Base-by-base conservation (phyloP, 768 basidiomycete genomes). In the Panaeolus cyanescens region DNA sequence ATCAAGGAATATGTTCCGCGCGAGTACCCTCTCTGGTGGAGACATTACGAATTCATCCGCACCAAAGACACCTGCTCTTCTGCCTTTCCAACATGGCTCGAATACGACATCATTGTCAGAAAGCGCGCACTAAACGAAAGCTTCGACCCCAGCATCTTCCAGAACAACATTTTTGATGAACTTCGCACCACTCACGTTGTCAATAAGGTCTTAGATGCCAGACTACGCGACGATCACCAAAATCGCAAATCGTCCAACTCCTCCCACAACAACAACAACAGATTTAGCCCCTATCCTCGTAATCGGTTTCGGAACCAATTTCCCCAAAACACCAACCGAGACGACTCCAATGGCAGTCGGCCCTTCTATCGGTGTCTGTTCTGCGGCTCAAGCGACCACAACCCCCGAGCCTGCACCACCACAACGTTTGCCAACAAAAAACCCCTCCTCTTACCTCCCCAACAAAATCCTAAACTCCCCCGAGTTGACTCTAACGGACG, bases 351-450 rank as follows among this genome's bases (percentile, higher is more conserved):
- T 19, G 40, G 55, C 8, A 17, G 32, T 15, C 37, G 28, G 32
- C 25, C 59, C 22, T 32, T 67, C 12, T 17, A 63, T 39, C 55
- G 39, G 57, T 74, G 73, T 65, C 34, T 70, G 15, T 39, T 64
- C 25, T 73, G 72, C 45, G 67, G 54, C 19, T 56, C 66, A 13
- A 53, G 13, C 3, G 58, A 60, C 0, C 73, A 74, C 67, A 59
- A 20, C 34, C 55, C 68, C 45, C 30, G 20, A 9, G 17, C 62
- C 15, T 56, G 55, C 55, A 22, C 4, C 15, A 4, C 32, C 13
- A 34, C 5, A 12, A 36, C 5, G 2, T 32, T 56, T 17, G 17
- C 19, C 34, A 56, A 56, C 32, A 32, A 32, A 12, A 32, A 34
- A 13, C 55, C 55, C 32, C 55, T 30, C 32, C 30, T 56, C 32